Conservation (phyloP, 208 protist genomes). For the Vickermania ingenoplastis region DNA sequence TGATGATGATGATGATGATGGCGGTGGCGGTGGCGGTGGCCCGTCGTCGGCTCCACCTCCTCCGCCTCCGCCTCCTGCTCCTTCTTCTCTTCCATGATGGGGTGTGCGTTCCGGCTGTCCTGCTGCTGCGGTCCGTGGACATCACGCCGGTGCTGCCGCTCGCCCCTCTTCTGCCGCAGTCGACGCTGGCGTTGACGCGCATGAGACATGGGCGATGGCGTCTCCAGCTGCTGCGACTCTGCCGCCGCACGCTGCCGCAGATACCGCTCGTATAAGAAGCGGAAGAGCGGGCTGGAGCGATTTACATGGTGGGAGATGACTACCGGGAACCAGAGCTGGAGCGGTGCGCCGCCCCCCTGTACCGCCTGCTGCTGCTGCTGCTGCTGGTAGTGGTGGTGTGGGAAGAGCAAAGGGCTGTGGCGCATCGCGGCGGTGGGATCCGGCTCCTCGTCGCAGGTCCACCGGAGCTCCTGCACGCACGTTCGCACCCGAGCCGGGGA, state of each 20-base stretch:
- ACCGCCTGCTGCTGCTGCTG: not conserved
- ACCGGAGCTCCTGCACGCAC: slow-evolving; percentile 57
- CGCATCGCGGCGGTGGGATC: slow-evolving; percentile 36
- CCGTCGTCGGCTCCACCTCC: not conserved
- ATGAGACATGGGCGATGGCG: not conserved
- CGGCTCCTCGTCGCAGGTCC: slow-evolving; percentile 65
- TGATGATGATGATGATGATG: not conserved
- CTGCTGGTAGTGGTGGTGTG: not conserved
- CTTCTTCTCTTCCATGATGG: not conserved
- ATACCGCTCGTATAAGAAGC: slow-evolving; percentile 28
- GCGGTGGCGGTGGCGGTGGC: not conserved
- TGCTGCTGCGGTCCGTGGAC: no score
- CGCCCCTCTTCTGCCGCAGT: no score
- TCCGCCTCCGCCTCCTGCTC: slow-evolving; percentile 1
- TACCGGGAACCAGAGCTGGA: slow-evolving; percentile 72
- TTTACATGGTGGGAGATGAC: slow-evolving; percentile 67
- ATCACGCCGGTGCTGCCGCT: not conserved
- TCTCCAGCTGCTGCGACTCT: not conserved
- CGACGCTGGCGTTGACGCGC: not conserved
- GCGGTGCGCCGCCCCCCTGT: slow-evolving; percentile 18
- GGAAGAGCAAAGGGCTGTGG: slow-evolving; percentile 1
- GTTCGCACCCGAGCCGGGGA: slow-evolving; percentile 41
- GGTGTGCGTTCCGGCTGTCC: not conserved
- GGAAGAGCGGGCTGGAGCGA: slow-evolving; percentile 60
- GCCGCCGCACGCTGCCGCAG: not conserved